A percentile compares a stretch with the other conserved stretches of the same genome.
These are phyloP conservation scores for Fusarium chuoi DNA, from an alignment of 2,329 filamentous ascomycete species.

Conservation along the genomic window DNA sequence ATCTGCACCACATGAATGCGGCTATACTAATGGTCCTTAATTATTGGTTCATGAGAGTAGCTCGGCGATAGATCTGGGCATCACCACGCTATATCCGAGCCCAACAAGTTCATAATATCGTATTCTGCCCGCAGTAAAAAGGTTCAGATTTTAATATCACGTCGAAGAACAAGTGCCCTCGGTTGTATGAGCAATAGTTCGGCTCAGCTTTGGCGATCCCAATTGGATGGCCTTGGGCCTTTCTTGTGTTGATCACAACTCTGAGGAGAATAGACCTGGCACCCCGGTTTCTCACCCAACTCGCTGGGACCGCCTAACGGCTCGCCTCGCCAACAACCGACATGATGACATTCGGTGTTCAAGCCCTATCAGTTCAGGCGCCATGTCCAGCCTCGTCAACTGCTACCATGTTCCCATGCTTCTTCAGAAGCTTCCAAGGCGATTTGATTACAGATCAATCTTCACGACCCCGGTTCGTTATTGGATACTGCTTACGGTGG, in stretches of 20 bases:
- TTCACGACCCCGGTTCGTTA: constrained; percentile 18
- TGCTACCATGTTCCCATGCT: constrained; percentile 2
- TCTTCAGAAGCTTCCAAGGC: constrained; percentile 22
- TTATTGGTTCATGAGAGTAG: not conserved
- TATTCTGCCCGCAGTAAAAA: constrained; percentile 4
- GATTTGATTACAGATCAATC: constrained; percentile 29
- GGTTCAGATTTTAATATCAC: not conserved
- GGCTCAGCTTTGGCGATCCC: constrained; percentile 8
- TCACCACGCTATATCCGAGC: constrained; percentile 19
- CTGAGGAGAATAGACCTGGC: constrained; percentile 22
- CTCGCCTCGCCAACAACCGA: constrained; percentile 44
- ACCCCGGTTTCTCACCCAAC: constrained; percentile 38
- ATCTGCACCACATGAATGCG: not conserved
- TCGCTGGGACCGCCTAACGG: constrained; percentile 42
- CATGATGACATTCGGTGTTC: constrained; percentile 42
- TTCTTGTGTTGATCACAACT: constrained; percentile 29
- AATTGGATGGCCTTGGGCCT: constrained; percentile 10
- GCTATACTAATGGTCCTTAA: not conserved
- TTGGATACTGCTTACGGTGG: constrained; percentile 26
- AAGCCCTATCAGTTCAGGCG: constrained; percentile 30
- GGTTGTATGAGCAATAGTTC: constrained; percentile 3
- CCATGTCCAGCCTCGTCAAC: constrained; percentile 8
- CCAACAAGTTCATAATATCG: constrained; percentile 17
- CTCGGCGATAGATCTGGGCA: constrained; percentile 2
- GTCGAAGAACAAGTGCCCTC: not conserved